Conservation (phyloP, 345 rosid species). For the Gossypium sturtianum region DNA sequence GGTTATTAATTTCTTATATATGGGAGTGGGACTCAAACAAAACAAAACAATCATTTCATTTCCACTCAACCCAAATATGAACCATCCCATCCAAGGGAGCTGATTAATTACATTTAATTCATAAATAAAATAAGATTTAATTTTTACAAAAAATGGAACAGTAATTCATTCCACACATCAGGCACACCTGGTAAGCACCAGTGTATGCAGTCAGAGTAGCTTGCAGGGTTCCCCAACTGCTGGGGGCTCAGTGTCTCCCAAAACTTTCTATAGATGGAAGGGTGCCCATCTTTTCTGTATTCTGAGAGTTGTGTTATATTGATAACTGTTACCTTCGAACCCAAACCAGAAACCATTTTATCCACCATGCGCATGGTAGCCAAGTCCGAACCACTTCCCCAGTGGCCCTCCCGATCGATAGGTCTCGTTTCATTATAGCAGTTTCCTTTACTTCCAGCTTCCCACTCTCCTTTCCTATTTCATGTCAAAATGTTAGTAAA, state of each 20-base stretch:
- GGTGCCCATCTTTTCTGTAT: constrained; percentile 92
- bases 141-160: constrained; percentile 4
- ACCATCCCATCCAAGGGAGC: too few species aligned
- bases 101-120: background rate
- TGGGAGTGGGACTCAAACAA: too few species aligned
- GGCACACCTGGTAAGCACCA: constrained; percentile 47
- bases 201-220: constrained; percentile 13
- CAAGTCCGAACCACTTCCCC: constrained; percentile 91
- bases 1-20: too few species aligned
- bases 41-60: background rate
- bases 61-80: background rate
- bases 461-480: constrained; percentile 87
- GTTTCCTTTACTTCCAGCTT: constrained; percentile 64
- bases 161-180: constrained; percentile 9
- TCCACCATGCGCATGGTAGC: constrained; percentile 79
- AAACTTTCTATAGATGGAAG: constrained; percentile 86
- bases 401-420: constrained; percentile 48
- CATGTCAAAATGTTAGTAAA: constrained; percentile 9
- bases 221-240: constrained; percentile 51
- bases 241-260: constrained; percentile 71
- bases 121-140: background rate
- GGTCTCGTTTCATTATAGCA: constrained; percentile 70
- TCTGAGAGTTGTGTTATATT: constrained; percentile 94
- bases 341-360: constrained; percentile 44
- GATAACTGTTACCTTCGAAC: constrained; percentile 66